Conservation (phyloP, 495 filamentous ascomycete genomes). For the Corynascus novoguineensis region DNA sequence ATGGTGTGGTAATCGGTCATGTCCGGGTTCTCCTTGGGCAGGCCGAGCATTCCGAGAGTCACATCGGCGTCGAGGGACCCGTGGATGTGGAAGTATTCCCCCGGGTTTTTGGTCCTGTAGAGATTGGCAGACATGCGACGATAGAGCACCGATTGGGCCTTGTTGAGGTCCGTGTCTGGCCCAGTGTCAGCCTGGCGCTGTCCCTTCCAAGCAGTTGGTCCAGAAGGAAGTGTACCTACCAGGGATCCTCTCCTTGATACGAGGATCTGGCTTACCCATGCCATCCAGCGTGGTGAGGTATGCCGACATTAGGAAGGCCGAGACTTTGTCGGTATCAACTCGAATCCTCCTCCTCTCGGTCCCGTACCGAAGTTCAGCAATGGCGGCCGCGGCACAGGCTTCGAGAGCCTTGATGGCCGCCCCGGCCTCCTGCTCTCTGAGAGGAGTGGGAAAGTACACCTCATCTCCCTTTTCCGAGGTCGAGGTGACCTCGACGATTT, state of each 20-base stretch:
- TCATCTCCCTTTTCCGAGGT: constrained; percentile 28
- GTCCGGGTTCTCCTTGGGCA: constrained; percentile 57
- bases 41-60: constrained; percentile 65
- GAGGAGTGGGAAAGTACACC: constrained; percentile 55
- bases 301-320: constrained; percentile 64
- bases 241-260: constrained; percentile 56
- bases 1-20: constrained; percentile 61
- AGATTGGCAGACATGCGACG: constrained; percentile 70
- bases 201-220: constrained; percentile 8
- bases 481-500: constrained; percentile 28
- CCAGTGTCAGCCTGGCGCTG: constrained; percentile 17
- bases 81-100: constrained; percentile 72
- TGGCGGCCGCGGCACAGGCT: constrained; percentile 58
- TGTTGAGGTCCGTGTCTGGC: constrained; percentile 63
- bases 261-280: constrained; percentile 57
- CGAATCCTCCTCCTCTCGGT: constrained; percentile 40
- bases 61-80: constrained; percentile 66
- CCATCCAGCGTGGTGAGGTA: constrained; percentile 68
- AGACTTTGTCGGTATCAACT: constrained; percentile 58
- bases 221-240: constrained; percentile 40
- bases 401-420: constrained; percentile 67
- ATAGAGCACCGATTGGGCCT: constrained; percentile 67
- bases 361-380: constrained; percentile 55
- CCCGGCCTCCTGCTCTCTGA: constrained; percentile 64
- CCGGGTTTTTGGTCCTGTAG: constrained; percentile 60